Percentiles rank a stretch among this genome's conserved stretches.
Conservation (phyloP, 805 yeast species). For the Barnettozyma californica region DNA sequence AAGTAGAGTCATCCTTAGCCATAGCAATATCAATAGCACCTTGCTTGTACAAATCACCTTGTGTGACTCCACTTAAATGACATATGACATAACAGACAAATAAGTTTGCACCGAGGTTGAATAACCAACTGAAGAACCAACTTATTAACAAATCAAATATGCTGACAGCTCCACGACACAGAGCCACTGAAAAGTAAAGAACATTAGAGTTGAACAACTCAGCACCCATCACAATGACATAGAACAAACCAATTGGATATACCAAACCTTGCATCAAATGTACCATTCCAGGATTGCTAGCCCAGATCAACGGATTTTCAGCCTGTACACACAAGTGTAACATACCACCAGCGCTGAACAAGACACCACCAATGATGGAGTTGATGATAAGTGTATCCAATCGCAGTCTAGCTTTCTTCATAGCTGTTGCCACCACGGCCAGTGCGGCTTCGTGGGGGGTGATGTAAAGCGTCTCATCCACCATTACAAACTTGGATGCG, state of each 20-base stretch:
- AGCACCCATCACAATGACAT: conserved; percentile 68
- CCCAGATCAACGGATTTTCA: conserved; percentile 38
- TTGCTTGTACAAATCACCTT: conserved; percentile 33
- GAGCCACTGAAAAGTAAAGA: conserved; percentile 63
- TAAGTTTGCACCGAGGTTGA: conserved; percentile 58
- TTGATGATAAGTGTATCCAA: conserved; percentile 55
- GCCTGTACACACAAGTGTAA: conserved; percentile 52
- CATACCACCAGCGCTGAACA: conserved; percentile 73
- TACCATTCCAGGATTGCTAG: conserved; percentile 46
- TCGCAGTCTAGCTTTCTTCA: conserved; percentile 73
- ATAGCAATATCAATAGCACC: conserved; percentile 47
- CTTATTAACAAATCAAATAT: conserved; percentile 56
- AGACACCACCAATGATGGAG: conserved; percentile 62
- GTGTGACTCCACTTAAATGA: conserved; percentile 47
- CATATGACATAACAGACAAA: conserved; percentile 64
- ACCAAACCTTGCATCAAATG: conserved; percentile 53
- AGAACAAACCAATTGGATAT: conserved; percentile 69
- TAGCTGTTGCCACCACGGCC: conserved; percentile 79
- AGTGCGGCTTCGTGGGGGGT: conserved; percentile 79
- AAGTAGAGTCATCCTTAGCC: conserved; percentile 39
- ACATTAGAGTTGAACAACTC: conserved; percentile 75
- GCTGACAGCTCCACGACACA: conserved; percentile 65
- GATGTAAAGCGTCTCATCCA: conserved; percentile 50
- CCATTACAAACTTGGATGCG: conserved; percentile 19
- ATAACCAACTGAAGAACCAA: conserved; percentile 63